Evolutionary conservation across 768 basidiomycete genomes (phyloP).

Genomic region (Phylloporus rhodoxanthus): DNA sequence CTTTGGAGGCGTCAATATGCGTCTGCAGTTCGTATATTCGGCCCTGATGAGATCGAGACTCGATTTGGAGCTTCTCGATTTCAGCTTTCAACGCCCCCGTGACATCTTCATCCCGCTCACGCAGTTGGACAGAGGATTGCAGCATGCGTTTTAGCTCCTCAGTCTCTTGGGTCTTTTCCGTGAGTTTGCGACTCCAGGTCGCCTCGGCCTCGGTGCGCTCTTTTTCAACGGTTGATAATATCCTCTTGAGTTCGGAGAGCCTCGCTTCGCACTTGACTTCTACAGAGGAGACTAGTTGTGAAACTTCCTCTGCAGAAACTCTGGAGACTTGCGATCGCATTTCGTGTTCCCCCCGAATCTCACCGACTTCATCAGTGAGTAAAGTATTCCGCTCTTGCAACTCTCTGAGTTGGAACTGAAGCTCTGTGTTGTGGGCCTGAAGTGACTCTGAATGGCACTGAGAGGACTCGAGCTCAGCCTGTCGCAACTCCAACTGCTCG

Average conservation of each 20-base stretch:
- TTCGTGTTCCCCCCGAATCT: slow-evolving; percentile 56
- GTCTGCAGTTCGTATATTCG: slow-evolving; percentile 52
- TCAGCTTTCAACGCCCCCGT: slow-evolving; percentile 47
- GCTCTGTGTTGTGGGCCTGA: slow-evolving; percentile 74
- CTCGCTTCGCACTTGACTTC: slow-evolving; percentile 75
- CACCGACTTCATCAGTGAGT: slow-evolving; percentile 65
- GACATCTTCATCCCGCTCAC: slow-evolving; percentile 53
- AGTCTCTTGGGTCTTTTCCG: slow-evolving; percentile 69
- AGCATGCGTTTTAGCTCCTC: slow-evolving; percentile 63
- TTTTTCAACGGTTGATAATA: slow-evolving; percentile 60
- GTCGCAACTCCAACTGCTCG: slow-evolving; percentile 79
- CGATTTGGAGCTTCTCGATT: slow-evolving; percentile 46
- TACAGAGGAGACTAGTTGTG: slow-evolving; percentile 65
- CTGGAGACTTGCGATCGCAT: slow-evolving; percentile 38
- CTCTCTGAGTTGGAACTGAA: slow-evolving; percentile 84
- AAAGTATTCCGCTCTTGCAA: slow-evolving; percentile 63
- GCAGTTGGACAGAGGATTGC: slow-evolving; percentile 50
- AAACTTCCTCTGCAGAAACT: slow-evolving; percentile 55
- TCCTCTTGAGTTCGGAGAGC: slow-evolving; percentile 63
- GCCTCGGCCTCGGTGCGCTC: slow-evolving; percentile 86
- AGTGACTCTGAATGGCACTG: slow-evolving; percentile 69
- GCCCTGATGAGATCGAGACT: slow-evolving; percentile 43
- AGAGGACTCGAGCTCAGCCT: slow-evolving; percentile 85
- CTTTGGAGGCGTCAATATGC: slow-evolving; percentile 44
- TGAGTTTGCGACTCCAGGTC: slow-evolving; percentile 82